These are phyloP conservation scores for Thymus quinquecostatus DNA, from an alignment of 257 asterid genomes.

Conservation along the genomic window DNA sequence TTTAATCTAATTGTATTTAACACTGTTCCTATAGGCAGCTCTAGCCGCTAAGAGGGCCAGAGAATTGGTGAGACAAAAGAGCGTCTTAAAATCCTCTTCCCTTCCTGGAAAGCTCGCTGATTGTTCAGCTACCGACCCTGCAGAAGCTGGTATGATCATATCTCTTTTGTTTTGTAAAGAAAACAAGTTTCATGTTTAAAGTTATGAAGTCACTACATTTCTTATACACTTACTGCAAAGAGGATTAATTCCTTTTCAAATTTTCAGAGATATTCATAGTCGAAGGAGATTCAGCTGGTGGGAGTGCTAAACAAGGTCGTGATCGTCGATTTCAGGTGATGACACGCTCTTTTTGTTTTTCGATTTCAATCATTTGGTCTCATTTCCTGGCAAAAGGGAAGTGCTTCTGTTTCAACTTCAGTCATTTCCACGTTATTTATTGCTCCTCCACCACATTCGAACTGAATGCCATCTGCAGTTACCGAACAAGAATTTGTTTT, in stretches of 20 bases:
- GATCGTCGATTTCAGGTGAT: constrained; percentile 98
- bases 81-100: constrained; percentile 84
- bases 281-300: constrained; percentile 99
- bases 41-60: constrained; percentile 97
- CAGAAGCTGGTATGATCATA: constrained; percentile 63
- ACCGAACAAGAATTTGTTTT: background rate
- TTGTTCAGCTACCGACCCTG: constrained; percentile 92
- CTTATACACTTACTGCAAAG: constrained; percentile 11
- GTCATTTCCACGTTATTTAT: constrained; percentile 4
- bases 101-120: constrained; percentile 99
- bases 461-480: constrained; percentile 2
- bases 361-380: background rate
- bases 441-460: background rate
- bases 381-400: background rate
- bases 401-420: background rate
- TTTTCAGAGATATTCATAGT: constrained; percentile 92
- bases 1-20: background rate
- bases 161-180: constrained; percentile 22
- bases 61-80: constrained; percentile 90
- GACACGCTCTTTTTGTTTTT: background rate
- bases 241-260: constrained; percentile 18
- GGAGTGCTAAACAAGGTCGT: constrained; percentile 99
- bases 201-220: background rate
- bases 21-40: constrained; percentile 67
- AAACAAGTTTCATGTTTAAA: constrained; percentile 1